A percentile compares a stretch with the other conserved stretches of the same genome.
Conservation (phyloP, 179 eudicot genomes). For the Sideroxylon spinosum region DNA sequence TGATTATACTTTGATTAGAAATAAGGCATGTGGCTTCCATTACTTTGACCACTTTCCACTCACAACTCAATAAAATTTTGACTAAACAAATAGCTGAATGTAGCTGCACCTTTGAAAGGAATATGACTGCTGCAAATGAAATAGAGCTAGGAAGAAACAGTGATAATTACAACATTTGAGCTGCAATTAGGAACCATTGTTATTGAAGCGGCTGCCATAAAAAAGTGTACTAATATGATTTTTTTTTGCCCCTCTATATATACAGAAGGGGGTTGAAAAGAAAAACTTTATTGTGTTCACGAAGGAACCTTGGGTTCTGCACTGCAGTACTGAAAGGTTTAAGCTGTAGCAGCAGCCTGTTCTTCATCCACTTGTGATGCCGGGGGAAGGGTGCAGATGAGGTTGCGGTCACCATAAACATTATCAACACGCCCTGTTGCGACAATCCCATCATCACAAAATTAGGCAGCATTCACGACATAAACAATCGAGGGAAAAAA, state of each 20-base stretch:
- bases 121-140: neutral
- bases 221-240: neutral
- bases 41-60: neutral
- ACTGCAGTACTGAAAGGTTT: conserved; percentile 18
- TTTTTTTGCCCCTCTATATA: conserved; percentile 8
- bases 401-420: conserved; percentile 93
- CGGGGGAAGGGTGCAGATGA: conserved; percentile 81
- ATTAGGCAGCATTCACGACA: neutral
- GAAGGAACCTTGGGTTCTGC: neutral
- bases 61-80: neutral
- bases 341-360: conserved; percentile 76
- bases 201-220: conserved; percentile 5
- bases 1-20: too few relatives aligned
- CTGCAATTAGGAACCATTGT: conserved; percentile 16
- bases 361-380: conserved; percentile 65
- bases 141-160: neutral
- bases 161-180: conserved; percentile 3
- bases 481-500: too few relatives aligned
- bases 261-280: conserved; percentile 19
- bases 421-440: conserved; percentile 89
- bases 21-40: too few relatives aligned
- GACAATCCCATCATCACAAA: neutral
- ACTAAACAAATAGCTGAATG: neutral
- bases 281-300: neutral
- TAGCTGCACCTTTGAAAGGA: neutral